phyloP scores from a whole-genome alignment of 176 grass and related monocot species.

The Otatea glauca region DNA sequence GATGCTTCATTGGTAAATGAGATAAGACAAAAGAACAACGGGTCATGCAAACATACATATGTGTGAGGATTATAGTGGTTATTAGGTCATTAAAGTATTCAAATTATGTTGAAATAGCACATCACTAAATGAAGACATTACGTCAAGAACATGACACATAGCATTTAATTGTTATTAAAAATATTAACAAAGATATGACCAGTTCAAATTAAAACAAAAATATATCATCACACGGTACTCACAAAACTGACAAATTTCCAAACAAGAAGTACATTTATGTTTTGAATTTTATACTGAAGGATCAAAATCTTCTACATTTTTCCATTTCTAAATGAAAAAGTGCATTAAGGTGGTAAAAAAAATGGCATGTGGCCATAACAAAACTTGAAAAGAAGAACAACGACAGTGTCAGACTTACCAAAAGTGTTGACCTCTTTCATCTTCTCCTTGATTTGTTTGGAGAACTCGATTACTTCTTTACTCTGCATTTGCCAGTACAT shows the following conservation, averaged over 20 bases:
- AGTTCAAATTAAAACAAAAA: neutral
- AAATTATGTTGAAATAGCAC: neutral
- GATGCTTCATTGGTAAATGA: neutral
- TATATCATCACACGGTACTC: neutral
- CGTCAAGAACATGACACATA: neutral
- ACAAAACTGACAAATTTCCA: neutral
- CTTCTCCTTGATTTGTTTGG: constrained; percentile 97
- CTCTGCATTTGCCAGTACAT: constrained; percentile 57
- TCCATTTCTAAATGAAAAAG: neutral
- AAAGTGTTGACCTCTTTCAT: constrained; percentile 80
- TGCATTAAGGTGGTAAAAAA: neutral
- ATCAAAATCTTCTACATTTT: neutral
- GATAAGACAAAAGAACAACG: neutral
- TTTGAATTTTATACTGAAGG: neutral
- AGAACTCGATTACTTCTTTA: constrained; percentile 73
- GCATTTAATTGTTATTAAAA: neutral
- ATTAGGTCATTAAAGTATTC: neutral
- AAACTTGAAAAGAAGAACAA: constrained; percentile 17
- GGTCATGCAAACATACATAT: neutral
- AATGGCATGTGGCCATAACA: neutral
- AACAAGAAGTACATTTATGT: neutral
- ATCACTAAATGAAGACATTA: constrained; percentile 9
- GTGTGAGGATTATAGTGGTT: neutral
- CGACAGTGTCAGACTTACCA: constrained; percentile 55
- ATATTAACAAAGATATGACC: neutral